phyloP scores from a whole-genome alignment of 2,329 filamentous ascomycete genomes.

The Phoma sp. region DNA sequence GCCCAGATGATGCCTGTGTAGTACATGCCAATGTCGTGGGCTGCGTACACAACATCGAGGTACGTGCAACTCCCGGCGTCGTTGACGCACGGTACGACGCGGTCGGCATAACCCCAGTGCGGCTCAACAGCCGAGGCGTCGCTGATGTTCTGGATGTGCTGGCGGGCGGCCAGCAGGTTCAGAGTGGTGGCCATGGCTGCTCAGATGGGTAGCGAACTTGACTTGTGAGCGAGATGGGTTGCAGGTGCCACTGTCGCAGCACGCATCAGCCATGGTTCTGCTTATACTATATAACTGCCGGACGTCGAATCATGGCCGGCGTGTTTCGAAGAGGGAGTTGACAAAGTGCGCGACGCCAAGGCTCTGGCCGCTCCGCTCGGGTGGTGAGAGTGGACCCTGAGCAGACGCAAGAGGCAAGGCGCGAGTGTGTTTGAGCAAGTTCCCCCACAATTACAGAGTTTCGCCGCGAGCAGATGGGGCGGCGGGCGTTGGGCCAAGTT shows the following conservation, averaged over 20 bases:
- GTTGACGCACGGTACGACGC: constrained; percentile 63
- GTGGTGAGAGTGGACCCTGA: constrained; percentile 11
- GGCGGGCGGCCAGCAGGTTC: constrained; percentile 26
- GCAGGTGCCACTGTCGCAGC: constrained; percentile 4
- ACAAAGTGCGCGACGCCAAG: constrained; percentile 26
- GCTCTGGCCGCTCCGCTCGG: constrained; percentile 19
- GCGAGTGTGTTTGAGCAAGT: constrained; percentile 42
- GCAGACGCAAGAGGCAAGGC: constrained; percentile 12
- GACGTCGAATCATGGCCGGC: constrained; percentile 14
- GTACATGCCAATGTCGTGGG: constrained; percentile 61
- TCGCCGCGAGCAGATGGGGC: constrained; percentile 13
- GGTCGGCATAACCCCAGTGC: constrained; percentile 65
- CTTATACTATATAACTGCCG: constrained; percentile 18
- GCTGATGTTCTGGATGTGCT: constrained; percentile 50
- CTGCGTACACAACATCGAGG: constrained; percentile 61
- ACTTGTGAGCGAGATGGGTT: constrained; percentile 17
- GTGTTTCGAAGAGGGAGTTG: constrained; percentile 12
- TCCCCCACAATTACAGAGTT: constrained; percentile 33
- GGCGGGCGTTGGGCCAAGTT: constrained; percentile 6
- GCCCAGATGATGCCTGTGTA: constrained; percentile 66
- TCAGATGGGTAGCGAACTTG: constrained; percentile 6
- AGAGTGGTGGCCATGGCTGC: constrained; percentile 27
- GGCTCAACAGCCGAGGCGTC: constrained; percentile 49
- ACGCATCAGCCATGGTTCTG: constrained; percentile 4
- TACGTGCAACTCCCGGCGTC: constrained; percentile 66